Evolutionary conservation across 2,329 filamentous ascomycete genomes (phyloP).

Genomic region (Dothistroma septosporum): DNA sequence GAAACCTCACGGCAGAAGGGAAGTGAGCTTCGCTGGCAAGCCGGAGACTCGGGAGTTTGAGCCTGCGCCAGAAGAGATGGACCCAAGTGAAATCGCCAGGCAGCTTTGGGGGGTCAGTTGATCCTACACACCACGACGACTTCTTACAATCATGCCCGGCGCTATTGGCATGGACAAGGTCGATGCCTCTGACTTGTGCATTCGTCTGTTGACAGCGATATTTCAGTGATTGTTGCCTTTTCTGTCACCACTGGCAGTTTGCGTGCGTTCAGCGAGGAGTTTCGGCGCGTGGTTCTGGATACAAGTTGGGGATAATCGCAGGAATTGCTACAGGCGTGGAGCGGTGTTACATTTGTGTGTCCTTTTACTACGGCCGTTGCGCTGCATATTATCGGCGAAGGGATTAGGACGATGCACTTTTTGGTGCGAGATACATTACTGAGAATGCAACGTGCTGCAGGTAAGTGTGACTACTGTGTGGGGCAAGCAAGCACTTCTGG

Average conservation of each 20-base stretch:
- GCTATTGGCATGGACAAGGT: not conserved
- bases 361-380: not conserved
- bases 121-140: not conserved
- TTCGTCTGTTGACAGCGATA: not conserved
- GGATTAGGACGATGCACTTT: not conserved
- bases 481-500: not conserved
- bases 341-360: not conserved
- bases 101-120: slow-evolving; percentile 25
- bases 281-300: not conserved
- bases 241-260: not conserved
- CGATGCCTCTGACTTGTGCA: not conserved
- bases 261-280: slow-evolving; percentile 9
- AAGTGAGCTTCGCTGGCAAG: slow-evolving; percentile 28
- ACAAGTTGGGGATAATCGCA: not conserved
- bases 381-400: not conserved
- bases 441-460: slow-evolving; percentile 1
- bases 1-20: slow-evolving; percentile 14
- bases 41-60: slow-evolving; percentile 21
- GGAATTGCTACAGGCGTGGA: not conserved
- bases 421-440: slow-evolving; percentile 2
- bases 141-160: not conserved
- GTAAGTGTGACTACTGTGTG: not conserved
- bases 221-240: not conserved
- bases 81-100: slow-evolving; percentile 23
- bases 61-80: slow-evolving; percentile 13